Percentiles rank a stretch among this genome's conserved stretches.
These are phyloP conservation scores for Chlorella variabilis DNA, from an alignment of 163 green algal species.

Conservation along the genomic window DNA sequence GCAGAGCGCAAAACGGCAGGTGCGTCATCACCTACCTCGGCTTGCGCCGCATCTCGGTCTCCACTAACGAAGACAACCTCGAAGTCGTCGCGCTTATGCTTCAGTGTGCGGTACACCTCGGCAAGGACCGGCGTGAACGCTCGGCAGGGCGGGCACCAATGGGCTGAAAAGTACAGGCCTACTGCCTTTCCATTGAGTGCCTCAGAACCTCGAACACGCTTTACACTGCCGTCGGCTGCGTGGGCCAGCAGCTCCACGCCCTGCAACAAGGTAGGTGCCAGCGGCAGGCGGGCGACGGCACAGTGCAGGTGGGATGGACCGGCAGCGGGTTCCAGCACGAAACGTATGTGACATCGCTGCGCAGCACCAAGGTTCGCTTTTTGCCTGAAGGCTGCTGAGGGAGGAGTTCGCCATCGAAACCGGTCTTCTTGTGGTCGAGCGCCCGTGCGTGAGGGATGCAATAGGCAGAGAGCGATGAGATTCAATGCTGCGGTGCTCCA, in stretches of 20 bases:
- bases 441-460: no score
- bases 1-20: not conserved
- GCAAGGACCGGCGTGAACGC: constrained; percentile 69
- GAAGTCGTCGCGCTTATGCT: constrained; percentile 52
- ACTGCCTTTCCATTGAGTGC: constrained; percentile 29
- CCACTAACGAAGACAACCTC: constrained; percentile 70
- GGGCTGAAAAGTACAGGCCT: constrained; percentile 42
- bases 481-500: no score
- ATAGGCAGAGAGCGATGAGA: no score
- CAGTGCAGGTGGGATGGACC: no score
- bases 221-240: not conserved
- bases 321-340: no score
- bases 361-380: no score
- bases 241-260: constrained; percentile 28
- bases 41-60: constrained; percentile 52
- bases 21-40: constrained; percentile 30
- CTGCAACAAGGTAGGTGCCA: constrained; percentile 14
- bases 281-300: no score
- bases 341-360: no score
- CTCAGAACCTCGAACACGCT: not conserved
- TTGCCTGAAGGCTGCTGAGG: no score
- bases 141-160: constrained; percentile 68
- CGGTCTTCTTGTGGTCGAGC: no score
- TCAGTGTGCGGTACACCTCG: constrained; percentile 52
- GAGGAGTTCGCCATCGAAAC: no score